Percentiles rank a stretch among this genome's conserved stretches.
Conservation (phyloP, 139 green algal genomes). For the Eudorina sp. region DNA sequence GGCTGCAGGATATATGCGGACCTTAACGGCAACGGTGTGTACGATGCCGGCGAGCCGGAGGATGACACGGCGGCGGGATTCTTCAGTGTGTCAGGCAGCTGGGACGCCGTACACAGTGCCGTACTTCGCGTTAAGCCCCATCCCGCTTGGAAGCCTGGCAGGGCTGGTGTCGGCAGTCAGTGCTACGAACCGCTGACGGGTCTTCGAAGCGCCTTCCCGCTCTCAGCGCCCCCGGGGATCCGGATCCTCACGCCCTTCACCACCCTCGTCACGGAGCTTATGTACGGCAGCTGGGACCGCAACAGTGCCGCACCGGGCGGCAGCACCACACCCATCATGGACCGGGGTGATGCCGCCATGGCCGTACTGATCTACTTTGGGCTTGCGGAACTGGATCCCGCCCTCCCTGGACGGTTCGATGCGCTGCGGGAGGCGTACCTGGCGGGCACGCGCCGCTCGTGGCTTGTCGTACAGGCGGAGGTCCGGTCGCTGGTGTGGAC, state of each 20-base stretch:
- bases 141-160: too few species aligned
- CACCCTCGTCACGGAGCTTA: not conserved
- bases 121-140: not conserved
- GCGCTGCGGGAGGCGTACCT: not conserved
- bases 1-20: not conserved
- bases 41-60: not conserved
- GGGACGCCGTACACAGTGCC: not conserved
- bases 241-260: slow-evolving; percentile 25
- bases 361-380: slow-evolving; percentile 18
- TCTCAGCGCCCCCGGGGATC: slow-evolving; percentile 7
- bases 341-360: not conserved
- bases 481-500: slow-evolving; percentile 13
- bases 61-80: not conserved
- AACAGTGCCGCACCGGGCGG: not conserved
- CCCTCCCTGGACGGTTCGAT: not conserved
- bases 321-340: not conserved
- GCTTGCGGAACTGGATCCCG: not conserved
- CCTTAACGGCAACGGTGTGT: slow-evolving; percentile 13
- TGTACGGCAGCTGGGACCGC: slow-evolving; percentile 29
- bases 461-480: slow-evolving; percentile 8
- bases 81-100: not conserved
- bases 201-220: not conserved
- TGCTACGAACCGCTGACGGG: slow-evolving; percentile 17
- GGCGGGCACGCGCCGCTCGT: not conserved
- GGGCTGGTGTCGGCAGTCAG: too few species aligned